phyloP scores from a whole-genome alignment of 805 yeast species.

The Hanseniaspora lachancei region DNA sequence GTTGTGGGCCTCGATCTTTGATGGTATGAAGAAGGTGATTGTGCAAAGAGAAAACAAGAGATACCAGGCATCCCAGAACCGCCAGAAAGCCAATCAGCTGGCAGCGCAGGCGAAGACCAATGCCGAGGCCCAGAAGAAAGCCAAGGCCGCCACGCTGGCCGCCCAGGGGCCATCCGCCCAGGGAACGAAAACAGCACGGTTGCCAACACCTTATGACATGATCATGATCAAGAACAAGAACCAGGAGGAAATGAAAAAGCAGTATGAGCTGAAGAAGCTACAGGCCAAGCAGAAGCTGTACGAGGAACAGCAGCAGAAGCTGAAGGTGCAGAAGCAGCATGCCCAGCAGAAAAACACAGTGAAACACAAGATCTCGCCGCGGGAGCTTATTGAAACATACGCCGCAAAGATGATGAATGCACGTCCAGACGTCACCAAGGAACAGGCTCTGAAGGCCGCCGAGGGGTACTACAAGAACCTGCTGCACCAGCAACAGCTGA shows the following conservation, averaged over 20 bases:
- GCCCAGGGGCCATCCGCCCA: constrained; percentile 17
- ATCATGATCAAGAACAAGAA: constrained; percentile 72
- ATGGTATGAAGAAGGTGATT: constrained; percentile 82
- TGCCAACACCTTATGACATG: constrained; percentile 64
- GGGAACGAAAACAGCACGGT: constrained; percentile 32
- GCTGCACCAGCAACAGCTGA: constrained; percentile 19
- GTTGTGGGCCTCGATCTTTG: constrained; percentile 96
- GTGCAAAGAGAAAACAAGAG: constrained; percentile 62
- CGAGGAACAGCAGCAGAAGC: constrained; percentile 14
- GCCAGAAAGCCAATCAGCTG: constrained; percentile 7
- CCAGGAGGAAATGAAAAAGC: constrained; percentile 69
- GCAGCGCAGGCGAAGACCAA: constrained; percentile 10
- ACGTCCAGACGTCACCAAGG: constrained; percentile 24
- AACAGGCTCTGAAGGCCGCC: constrained; percentile 26
- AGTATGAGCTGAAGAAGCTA: constrained; percentile 16
- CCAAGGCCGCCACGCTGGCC: constrained; percentile 41
- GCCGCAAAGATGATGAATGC: constrained; percentile 24
- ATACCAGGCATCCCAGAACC: constrained; percentile 7
- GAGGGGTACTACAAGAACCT: constrained; percentile 22
- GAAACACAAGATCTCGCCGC: constrained; percentile 10
- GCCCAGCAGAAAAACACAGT: background rate
- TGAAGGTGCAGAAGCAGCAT: background rate
- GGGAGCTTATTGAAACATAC: constrained; percentile 24
- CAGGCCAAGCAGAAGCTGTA: constrained; percentile 14
- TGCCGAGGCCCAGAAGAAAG: constrained; percentile 4